A percentile compares a stretch with the other conserved stretches of the same genome.
phyloP scores from a whole-genome alignment of 768 basidiomycete species.

The Suillus discolor region DNA sequence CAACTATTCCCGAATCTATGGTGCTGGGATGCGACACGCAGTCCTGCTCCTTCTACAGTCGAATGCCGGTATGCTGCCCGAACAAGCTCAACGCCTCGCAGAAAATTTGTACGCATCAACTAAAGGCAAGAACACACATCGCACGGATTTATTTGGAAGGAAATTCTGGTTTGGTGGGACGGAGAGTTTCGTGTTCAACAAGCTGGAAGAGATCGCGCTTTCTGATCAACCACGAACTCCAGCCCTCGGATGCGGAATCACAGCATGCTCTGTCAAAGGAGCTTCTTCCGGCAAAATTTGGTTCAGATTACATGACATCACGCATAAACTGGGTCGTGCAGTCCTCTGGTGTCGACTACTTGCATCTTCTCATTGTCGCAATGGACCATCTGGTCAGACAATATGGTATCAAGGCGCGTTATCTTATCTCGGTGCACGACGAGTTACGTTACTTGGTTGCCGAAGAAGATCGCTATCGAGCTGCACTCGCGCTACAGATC shows the following conservation, averaged over 20 bases:
- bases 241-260: constrained; percentile 92
- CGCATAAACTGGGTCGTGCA: constrained; percentile 99
- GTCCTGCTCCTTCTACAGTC: constrained; percentile 84
- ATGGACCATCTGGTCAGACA: constrained; percentile 86
- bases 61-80: constrained; percentile 76
- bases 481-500: constrained; percentile 89
- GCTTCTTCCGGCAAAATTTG: constrained; percentile 79
- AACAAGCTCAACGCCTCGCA: constrained; percentile 79
- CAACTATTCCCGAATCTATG: constrained; percentile 98
- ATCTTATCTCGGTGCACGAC: constrained; percentile 96
- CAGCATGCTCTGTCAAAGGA: constrained; percentile 90
- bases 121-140: constrained; percentile 88
- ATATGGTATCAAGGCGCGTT: constrained; percentile 87
- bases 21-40: constrained; percentile 95
- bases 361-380: constrained; percentile 92
- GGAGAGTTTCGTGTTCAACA: constrained; percentile 97
- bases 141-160: constrained; percentile 70
- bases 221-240: constrained; percentile 89
- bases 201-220: constrained; percentile 91
- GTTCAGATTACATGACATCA: constrained; percentile 89
- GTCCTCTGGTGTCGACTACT: constrained; percentile 97
- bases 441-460: constrained; percentile 92
- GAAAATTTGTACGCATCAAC: constrained; percentile 88
- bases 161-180: constrained; percentile 98
- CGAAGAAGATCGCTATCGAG: constrained; percentile 89